These are phyloP conservation scores for Cutaneotrichosporon mucoides DNA, from an alignment of 1,284 basidiomycete genomes.

Conservation along the genomic window DNA sequence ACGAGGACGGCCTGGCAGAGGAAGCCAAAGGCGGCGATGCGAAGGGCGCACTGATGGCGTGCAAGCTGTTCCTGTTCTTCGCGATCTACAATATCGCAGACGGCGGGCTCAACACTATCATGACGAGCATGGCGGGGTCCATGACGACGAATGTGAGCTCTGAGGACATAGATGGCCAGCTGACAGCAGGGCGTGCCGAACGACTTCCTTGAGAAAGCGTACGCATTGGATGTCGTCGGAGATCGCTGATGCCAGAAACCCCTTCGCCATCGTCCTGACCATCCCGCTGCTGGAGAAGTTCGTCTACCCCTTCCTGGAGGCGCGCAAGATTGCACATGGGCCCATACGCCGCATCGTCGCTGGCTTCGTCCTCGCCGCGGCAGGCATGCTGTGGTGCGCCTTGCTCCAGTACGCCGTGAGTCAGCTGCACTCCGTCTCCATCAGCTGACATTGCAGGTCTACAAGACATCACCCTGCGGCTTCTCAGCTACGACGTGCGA, in stretches of 20 bases:
- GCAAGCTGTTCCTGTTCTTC: conserved; percentile 51
- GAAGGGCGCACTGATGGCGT: conserved; percentile 50
- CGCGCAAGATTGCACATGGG: conserved; percentile 32
- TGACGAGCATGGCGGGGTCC: conserved; percentile 43
- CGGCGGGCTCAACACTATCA: conserved; percentile 39
- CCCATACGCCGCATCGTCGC: conserved; percentile 34
- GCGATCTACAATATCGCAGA: conserved; percentile 51
- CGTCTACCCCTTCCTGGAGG: conserved; percentile 50
- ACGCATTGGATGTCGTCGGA: neutral
- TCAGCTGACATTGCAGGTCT: conserved; percentile 49
- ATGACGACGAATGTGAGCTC: conserved; percentile 46
- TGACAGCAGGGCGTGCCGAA: conserved; percentile 47
- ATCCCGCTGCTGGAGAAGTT: conserved; percentile 50
- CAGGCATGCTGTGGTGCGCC: conserved; percentile 36
- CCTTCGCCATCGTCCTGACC: conserved; percentile 45
- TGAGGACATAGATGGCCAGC: neutral
- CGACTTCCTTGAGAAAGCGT: conserved; percentile 48
- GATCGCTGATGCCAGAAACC: conserved; percentile 20
- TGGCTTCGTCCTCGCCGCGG: conserved; percentile 27
- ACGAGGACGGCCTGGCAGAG: conserved; percentile 52
- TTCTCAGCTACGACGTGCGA: conserved; percentile 28
- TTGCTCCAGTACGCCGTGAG: conserved; percentile 23
- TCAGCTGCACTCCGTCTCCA: neutral
- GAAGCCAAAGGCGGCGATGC: conserved; percentile 53
- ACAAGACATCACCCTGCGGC: conserved; percentile 51